These are phyloP conservation scores for Venturia effusa DNA, from an alignment of 2,329 filamentous ascomycete species.

Conservation along the genomic window DNA sequence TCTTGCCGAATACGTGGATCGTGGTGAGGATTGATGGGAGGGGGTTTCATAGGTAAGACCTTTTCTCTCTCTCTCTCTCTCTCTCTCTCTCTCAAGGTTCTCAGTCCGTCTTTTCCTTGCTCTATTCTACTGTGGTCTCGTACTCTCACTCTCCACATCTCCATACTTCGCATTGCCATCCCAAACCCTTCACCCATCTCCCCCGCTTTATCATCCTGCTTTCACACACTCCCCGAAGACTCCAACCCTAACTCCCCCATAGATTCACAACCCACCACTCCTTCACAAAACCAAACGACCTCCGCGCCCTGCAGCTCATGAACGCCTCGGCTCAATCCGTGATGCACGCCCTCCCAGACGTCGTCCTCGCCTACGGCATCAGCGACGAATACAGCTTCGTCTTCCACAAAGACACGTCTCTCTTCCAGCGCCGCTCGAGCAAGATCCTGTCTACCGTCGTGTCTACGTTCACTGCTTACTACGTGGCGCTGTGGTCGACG, in stretches of 20 bases:
- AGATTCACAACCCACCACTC: conserved; percentile 74
- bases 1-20: conserved; percentile 90
- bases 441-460: conserved; percentile 87
- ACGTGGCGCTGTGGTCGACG: conserved; percentile 67
- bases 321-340: conserved; percentile 83
- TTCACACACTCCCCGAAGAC: too few species aligned
- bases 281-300: conserved; percentile 90
- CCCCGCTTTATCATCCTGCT: too few species aligned
- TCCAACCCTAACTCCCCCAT: too few species aligned
- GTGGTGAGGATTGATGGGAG: conserved; percentile 89
- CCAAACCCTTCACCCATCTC: too few species aligned
- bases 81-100: neutral
- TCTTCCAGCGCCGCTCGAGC: conserved; percentile 81
- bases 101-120: too few species aligned
- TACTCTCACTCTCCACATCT: too few species aligned
- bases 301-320: conserved; percentile 81
- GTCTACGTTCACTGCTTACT: conserved; percentile 88
- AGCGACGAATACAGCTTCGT: conserved; percentile 95
- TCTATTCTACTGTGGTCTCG: too few species aligned
- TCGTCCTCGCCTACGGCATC: conserved; percentile 81
- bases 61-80: neutral
- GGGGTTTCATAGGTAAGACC: conserved; percentile 70
- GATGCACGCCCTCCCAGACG: conserved; percentile 71
- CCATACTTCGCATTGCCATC: too few species aligned
- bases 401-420: conserved; percentile 66